These are phyloP conservation scores for Oryza longistaminata DNA, from an alignment of 176 grass and related monocot species.

Conservation along the genomic window DNA sequence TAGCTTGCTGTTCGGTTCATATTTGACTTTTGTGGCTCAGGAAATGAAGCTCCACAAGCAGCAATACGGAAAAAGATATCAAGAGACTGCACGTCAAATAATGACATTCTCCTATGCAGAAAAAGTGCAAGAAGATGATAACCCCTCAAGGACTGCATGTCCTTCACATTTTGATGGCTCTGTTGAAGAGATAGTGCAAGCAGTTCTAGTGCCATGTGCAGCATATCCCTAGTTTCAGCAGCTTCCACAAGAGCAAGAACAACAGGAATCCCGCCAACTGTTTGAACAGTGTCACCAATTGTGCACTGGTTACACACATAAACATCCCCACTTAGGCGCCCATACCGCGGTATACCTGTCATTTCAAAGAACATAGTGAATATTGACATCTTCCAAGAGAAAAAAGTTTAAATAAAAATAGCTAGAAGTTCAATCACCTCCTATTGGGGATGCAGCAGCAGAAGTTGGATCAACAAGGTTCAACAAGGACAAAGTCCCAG, in stretches of 20 bases:
- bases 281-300: slow-evolving; percentile 94
- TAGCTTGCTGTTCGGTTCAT: slow-evolving; percentile 70
- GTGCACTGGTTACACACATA: slow-evolving; percentile 91
- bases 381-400: slow-evolving; percentile 39
- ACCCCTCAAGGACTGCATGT: slow-evolving; percentile 89
- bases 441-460: slow-evolving; percentile 98
- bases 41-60: slow-evolving; percentile 96
- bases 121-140: slow-evolving; percentile 98
- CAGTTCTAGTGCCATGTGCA: slow-evolving; percentile 92
- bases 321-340: slow-evolving; percentile 87
- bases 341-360: slow-evolving; percentile 97
- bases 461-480: slow-evolving; percentile 98
- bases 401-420: slow-evolving; percentile 45
- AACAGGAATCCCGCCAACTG: slow-evolving; percentile 92
- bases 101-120: slow-evolving; percentile 78
- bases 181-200: slow-evolving; percentile 93
- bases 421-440: slow-evolving; percentile 51
- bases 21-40: slow-evolving; percentile 75
- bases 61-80: slow-evolving; percentile 99
- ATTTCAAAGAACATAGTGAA: slow-evolving; percentile 40
- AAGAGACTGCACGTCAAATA: slow-evolving; percentile 98
- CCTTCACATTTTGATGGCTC: slow-evolving; percentile 85
- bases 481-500: slow-evolving; percentile 88
- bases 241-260: slow-evolving; percentile 93
- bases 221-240: slow-evolving; percentile 89